Base-by-base conservation (phyloP, 768 basidiomycete species). In the Phaeolepiota aurea region DNA sequence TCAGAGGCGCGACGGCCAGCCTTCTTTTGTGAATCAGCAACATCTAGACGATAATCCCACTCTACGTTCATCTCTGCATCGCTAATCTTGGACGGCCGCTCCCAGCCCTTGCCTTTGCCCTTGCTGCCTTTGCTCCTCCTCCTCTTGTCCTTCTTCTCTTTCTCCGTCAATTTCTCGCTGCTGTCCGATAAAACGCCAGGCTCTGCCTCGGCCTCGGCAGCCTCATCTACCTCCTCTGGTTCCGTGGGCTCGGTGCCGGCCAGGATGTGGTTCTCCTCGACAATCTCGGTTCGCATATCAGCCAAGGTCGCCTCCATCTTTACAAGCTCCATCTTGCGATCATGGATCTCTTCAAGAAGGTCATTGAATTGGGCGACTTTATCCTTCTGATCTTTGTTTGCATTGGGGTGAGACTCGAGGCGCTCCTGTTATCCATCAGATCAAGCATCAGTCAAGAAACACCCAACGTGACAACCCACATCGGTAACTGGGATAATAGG, bases 401-500 rank as follows among this genome's bases (percentile, higher is more conserved):
- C 55, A 43, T 48, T 45, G 32, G 48, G 39, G 21, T 47, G 50
- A 42, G 38, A 48, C 19, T 49, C 44, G 23, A 63, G 54, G 25
- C 56, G 56, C 47, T 63, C 62, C 62, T 63, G 20, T 5, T 20
- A n/a, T n/a, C n/a, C n/a, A n/a, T n/a, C n/a, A n/a, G n/a, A n/a
- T n/a, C n/a, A n/a, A n/a, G n/a, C n/a, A n/a, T n/a, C n/a, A n/a
- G n/a, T n/a, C n/a, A n/a, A n/a, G n/a, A n/a, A n/a, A n/a, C n/a
- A n/a, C n/a, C n/a, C 21, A 11, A 21, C 14, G 15, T 4, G 15
- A 11, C 15, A 16, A 48, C 58, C 40, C 45, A 61, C 61, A 50
- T 63, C 61, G 42, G 53, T 58, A 42, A 63, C 61, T 23, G 61
- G 61, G 45, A 63, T 61, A 38, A 61, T 59, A 38, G 53, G 59